These are phyloP conservation scores for Picochlorum sp. DNA, from an alignment of 139 green algal genomes.

Conservation along the genomic window DNA sequence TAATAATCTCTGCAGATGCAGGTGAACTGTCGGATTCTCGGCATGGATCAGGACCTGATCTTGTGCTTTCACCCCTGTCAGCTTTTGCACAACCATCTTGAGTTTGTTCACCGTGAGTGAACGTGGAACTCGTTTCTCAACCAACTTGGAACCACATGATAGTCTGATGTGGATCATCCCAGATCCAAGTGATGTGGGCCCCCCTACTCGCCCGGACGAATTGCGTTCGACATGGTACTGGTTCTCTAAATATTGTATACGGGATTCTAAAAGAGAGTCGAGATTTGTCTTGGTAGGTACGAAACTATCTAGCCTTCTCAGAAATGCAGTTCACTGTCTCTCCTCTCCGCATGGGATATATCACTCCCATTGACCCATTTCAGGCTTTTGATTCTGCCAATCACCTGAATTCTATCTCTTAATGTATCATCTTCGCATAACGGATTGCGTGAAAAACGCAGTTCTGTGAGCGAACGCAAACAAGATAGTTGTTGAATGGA, in stretches of 20 bases:
- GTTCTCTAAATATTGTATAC: too few relatives aligned
- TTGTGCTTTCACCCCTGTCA: constrained; percentile 20
- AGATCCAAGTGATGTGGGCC: too few relatives aligned
- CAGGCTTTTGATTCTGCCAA: constrained; percentile 50
- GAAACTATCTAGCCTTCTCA: constrained; percentile 21
- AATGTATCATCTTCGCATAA: constrained; percentile 14
- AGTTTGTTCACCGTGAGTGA: constrained; percentile 9
- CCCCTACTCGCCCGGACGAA: too few relatives aligned
- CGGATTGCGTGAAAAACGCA: constrained; percentile 62
- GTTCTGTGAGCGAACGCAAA: constrained; percentile 54
- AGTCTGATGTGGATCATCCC: too few relatives aligned
- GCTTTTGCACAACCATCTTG: constrained; percentile 23
- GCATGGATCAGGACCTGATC: constrained; percentile 17
- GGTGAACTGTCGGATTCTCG: too few relatives aligned
- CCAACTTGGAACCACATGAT: too few relatives aligned
- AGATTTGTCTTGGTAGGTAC: neutral
- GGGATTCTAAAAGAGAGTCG: too few relatives aligned
- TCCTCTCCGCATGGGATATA: constrained; percentile 51
- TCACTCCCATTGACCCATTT: constrained; percentile 60
- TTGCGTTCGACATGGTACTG: too few relatives aligned
- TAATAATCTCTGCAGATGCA: too few relatives aligned
- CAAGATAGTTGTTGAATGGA: constrained; percentile 46
- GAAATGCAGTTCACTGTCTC: constrained; percentile 67
- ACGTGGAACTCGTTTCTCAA: neutral
- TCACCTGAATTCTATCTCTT: constrained; percentile 57